Evolutionary conservation across 495 filamentous ascomycete genomes (phyloP), one percentile per base, ranked within the genome.

Genomic region (Hypoxylon lenormandii): DNA sequence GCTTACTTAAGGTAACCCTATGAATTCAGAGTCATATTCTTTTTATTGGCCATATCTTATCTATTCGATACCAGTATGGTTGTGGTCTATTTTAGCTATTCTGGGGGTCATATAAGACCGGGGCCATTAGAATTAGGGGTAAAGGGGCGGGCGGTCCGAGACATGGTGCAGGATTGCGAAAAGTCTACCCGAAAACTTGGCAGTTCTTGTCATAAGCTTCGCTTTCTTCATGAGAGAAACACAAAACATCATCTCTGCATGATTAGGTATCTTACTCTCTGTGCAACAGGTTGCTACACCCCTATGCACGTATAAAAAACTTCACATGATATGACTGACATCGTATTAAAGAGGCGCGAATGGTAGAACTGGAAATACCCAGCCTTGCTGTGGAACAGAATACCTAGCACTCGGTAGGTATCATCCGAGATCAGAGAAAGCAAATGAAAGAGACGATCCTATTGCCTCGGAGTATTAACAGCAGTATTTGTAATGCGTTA

Each of bases 401-500:
- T 4, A n/a, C 42, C 30, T 33, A 7, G 10, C 30, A 33, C 6
- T 7, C 10, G 10, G n/a, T n/a, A 42, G 7, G 15, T 16, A 38
- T 7, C 38, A 15, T 42, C 38, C 38, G 15, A n/a, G 13, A 42
- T 16, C 13, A n/a, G 13, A 42, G 13, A 13, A 42, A n/a, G 13
- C 5, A n/a, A 16, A 42, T 42, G 6, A 42, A 42, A 4, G 38
- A n/a, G 38, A 15, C 30, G 10, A 33, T 33, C 30, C 10, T 7
- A 33, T 33, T 33, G 10, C 30, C 30, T 7, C 10, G 6, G 30
- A 11, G 30, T 33, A 11, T 33, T 11, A 7, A 8, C 6, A 8
- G 30, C 13, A 16, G 42, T 10, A 43, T 60, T 51, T 30, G 22
- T 60, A 42, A 42, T 60, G 13, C 22, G 51, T 42, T 49, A 50